A percentile compares a stretch with the other conserved stretches of the same genome.
Conservation (phyloP, 2,329 filamentous ascomycete species). For the Cercospora nicotianae region DNA sequence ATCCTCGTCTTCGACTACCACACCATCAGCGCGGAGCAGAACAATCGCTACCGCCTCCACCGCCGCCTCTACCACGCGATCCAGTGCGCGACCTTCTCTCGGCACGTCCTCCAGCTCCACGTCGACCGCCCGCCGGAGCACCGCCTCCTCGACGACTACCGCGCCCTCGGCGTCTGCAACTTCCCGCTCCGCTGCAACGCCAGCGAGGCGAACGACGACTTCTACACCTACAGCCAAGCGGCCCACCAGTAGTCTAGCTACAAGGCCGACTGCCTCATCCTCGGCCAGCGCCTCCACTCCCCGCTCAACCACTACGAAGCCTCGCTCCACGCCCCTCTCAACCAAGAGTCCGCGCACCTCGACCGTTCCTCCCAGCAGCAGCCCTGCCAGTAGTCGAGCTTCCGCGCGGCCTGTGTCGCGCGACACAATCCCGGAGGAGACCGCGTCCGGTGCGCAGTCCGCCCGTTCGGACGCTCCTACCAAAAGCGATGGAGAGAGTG, state of each 20-base stretch:
- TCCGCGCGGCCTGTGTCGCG: slow-evolving; percentile 25
- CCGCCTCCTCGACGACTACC: neutral
- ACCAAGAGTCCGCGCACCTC: slow-evolving; percentile 14
- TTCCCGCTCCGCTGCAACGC: neutral
- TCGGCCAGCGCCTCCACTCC: slow-evolving; percentile 16
- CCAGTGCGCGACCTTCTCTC: slow-evolving; percentile 1
- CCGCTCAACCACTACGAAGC: slow-evolving; percentile 18
- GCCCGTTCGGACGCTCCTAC: neutral
- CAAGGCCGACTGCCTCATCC: slow-evolving; percentile 22
- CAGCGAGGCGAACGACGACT: slow-evolving; percentile 1
- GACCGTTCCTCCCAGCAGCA: slow-evolving; percentile 13
- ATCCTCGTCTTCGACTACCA: slow-evolving; percentile 2
- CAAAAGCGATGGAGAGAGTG: neutral
- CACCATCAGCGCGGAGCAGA: slow-evolving; percentile 4
- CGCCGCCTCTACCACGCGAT: slow-evolving; percentile 8
- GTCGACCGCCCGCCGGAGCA: neutral
- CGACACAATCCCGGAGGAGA: slow-evolving; percentile 32
- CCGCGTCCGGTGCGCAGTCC: slow-evolving; percentile 6
- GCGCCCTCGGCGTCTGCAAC: neutral
- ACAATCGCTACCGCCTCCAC: slow-evolving; percentile 6
- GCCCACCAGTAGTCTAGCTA: slow-evolving; percentile 21
- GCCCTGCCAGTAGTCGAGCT: slow-evolving; percentile 1
- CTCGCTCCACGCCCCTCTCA: slow-evolving; percentile 2
- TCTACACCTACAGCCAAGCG: slow-evolving; percentile 6
- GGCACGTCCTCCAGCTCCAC: slow-evolving; percentile 1